Evolutionary conservation across 768 basidiomycete genomes (phyloP), one percentile per base, ranked within the genome.

Genomic region (Dictyophora rubrovolvata): DNA sequence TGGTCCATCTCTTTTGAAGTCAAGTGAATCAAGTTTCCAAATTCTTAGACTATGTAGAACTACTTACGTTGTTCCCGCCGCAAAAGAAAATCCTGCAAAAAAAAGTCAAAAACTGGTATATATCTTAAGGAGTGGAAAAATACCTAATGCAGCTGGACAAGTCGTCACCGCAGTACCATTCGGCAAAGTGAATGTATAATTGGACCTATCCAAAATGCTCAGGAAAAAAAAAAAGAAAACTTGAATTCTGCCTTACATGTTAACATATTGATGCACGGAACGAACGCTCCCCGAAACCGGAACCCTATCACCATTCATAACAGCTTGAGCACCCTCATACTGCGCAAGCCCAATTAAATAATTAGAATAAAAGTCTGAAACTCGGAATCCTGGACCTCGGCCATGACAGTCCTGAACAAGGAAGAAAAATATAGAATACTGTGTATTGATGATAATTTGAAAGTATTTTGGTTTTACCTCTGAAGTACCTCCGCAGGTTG

Each of bases 1-100:
- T 2, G 89, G 87, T 0, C 89, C 87, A 69, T 90, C 88, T n/a
- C 83, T 84, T 35, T n/a, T n/a, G n/a, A n/a, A n/a, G n/a, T n/a
- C n/a, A n/a, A n/a, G n/a, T n/a, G n/a, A n/a, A n/a, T n/a, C n/a
- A n/a, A n/a, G n/a, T n/a, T n/a, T n/a, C n/a, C n/a, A n/a, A n/a
- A n/a, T n/a, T n/a, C n/a, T n/a, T n/a, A n/a, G n/a, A n/a, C n/a
- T n/a, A n/a, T n/a, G n/a, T n/a, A n/a, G n/a, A n/a, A 37, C 22
- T 2, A 69, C 79, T 70, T 60, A 87, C 86, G 86, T 88, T 28
- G 87, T 89, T 68, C 88, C 88, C 51, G 86, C 87, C 16, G 87
- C 88, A 63, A 90, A 90, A 0, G 80, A 76, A 68, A 75, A 89
- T 11, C 88, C 87, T 88, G 28, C 2, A 7, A 0, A 14, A 42